Evolutionary conservation across 176 grass and related monocot genomes (phyloP), one percentile per base, ranked within the genome.

Genomic region (Pontederia crassipes): DNA sequence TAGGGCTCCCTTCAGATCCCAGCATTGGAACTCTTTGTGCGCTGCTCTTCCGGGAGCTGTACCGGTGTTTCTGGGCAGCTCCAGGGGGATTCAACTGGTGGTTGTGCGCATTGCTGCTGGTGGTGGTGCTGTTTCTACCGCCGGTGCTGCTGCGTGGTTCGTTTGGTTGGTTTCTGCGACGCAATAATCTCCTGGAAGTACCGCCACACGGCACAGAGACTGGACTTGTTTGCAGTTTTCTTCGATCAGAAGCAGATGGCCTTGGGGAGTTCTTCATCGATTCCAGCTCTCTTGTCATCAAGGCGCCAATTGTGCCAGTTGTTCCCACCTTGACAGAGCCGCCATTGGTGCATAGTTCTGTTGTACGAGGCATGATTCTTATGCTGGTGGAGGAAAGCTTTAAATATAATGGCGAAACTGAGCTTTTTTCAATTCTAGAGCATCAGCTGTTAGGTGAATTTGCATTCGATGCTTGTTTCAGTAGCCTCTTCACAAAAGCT

Each of bases 1-100:
- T 9, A 66, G 50, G 29, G 4, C 45, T 59, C 18, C 72, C 46
- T 47, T 79, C 57, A 2, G 49, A 62, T 11, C 47, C 15, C 56
- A 77, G 68, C 52, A 63, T 77, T 28, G 75, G 75, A 59, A 70
- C 9, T 63, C 54, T 65, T 15, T 53, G 51, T 17, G 57, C 17
- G 54, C 70, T 56, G 46, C 12, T 52, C 32, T 40, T 40, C n/a
- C 8, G 55, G 52, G 29, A 18, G 10, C 29, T 26, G 28, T 14
- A 13, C 45, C 15, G 28, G 10, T 24, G 47, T 46, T 76, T 76
- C 28, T 76, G 46, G 20, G 9, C 18, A 65, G 48, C 1, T 52
- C 3, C 15, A 45, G 50, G 13, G 5, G 14, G 51, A 54, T 54
- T 54, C n/a, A 16, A n/a, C 12, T 16, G n/a, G 14, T 52, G 49